Base-by-base conservation (phyloP, 1,284 basidiomycete species). In the Lentinus polychrous region DNA sequence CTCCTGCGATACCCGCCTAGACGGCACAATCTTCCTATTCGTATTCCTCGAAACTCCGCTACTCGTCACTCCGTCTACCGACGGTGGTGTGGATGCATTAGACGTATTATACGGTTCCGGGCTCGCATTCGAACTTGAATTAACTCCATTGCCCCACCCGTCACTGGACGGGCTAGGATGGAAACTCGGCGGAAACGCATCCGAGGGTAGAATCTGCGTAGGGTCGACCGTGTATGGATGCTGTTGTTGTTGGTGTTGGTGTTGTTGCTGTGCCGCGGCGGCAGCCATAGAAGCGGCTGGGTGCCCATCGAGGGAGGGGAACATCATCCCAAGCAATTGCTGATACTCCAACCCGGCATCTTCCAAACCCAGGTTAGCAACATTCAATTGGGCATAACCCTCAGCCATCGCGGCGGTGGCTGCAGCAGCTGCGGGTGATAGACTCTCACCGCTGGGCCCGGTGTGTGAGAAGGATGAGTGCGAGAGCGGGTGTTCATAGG, bases 161-260 rank as follows among this genome's bases (percentile, higher is more conserved):
- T 89, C 87, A 63, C 86, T 89, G 20, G 83, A 85, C 6, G 86
- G 87, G 60, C 86, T 90, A 17, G 83, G 69, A 61, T 87, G 84
- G 67, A 81, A 79, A 48, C 70, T 72, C 43, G 71, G 66, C 55
- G 71, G 74, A 10, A 69, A 63, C 46, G 67, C 66, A 23, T 72
- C 73, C 38, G 65, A 56, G 42, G 81, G 75, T 46, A 92, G 69
- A 43, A 93, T 86, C 65, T 94, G 89, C 17, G 82, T 84, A 2
- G 92, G 91, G 69, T 94, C 89, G 52, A 94, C 86, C 27, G 90
- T 92, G 68, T 81, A 91, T 3, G 80, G 80, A 44, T 55, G 53
- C n/a, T n/a, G n/a, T 17, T 23, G 27, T 27, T 27, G 27, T 27
- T 27, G 27, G 27, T 27, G 27, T 5, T 27, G 27, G 10, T 27